Evolutionary conservation across 805 yeast species (phyloP), one percentile per base, ranked within the genome.

Genomic region (Yarrowia alimentaria): DNA sequence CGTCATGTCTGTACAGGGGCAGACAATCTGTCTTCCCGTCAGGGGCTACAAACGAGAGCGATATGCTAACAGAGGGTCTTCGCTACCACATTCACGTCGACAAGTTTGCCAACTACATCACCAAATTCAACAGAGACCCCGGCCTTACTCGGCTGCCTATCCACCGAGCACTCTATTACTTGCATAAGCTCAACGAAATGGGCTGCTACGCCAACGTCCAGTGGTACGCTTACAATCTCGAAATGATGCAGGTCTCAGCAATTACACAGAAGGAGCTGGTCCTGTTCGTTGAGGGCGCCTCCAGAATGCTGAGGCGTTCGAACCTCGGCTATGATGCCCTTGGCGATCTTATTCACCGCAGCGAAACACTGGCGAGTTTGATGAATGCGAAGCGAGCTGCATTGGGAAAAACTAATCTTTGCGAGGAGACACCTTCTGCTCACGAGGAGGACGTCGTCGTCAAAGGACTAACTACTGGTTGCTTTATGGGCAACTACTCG

Each of bases 181-280:
- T 40, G 6, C 25, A 40, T 21, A 33, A 40, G 22, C 19, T 40
- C 1, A 32, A 40, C 10, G 28, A 40, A n/a, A 24, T 24, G 3
- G 47, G 47, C 1, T 14, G n/a, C 8, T 40, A 40, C n/a, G 33
- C 18, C 11, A 18, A 32, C 5, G 14, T 19, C 4, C 25, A 13
- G 1, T 40, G 47, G 47, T 40, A 40, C 33, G 17, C 6, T 10
- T 40, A 40, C 19, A 40, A 40, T 7, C 19, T 40, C n/a, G 47
- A 40, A 19, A 28, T 40, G 47, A 40, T 40, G 47, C 47, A 40
- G 11, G 10, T n/a, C 2, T 12, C 11, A 12, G 47, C 47, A 10
- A 12, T 40, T 14, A 40, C 33, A 19, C 33, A 40, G 19, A 12
- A 17, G 3, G 47, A 40, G 11, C 18, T 28, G 2, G 47, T 19